Base-by-base conservation (phyloP, 768 basidiomycete genomes). In the Pilatotrama ljubarskyi region DNA sequence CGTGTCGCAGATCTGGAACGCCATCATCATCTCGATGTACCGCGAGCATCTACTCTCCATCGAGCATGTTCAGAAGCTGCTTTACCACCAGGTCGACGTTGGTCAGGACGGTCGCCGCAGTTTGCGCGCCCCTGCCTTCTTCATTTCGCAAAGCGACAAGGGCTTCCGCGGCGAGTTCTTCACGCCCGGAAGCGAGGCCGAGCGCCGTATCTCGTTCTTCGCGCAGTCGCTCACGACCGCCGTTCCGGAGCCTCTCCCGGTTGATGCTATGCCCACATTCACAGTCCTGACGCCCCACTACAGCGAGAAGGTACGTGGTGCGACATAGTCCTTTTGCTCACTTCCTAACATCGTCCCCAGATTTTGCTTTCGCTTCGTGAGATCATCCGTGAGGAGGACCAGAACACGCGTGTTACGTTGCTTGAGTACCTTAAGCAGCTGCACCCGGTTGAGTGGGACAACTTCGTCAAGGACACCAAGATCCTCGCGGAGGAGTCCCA, bases 221-320 rank as follows among this genome's bases (percentile, higher is more conserved):
- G 94, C 97, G 25, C 96, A 98, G 75, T 96, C 93, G 5, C 81
- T 99, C 66, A 98, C 97, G 6, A 97, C 95, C n/a, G 81, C 87
- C 48, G 86, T 98, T 51, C 97, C 96, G 18, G 89, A 93, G 66
- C 90, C 97, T 8, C 76, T 98, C 35, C 94, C 95, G 14, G 93
- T 99, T 42, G 95, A 98, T 73, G 92, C 95, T n/a, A 98, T 99
- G 97, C 97, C 97, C 2, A 98, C 96, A 0, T 99, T 99, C 80
- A 98, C 97, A 44, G 95, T 99, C 22, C 78, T 99, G 55, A 97
- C 95, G 0, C 97, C 97, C 14, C 97, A 99, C 75, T 99, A 99
- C 74, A 97, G 90, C 61, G 97, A 99, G 75, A 99, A 99, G 85
- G 89, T 89, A 43, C 10, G 80, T 63, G 7, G 9, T 1, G n/a